phyloP scores from a whole-genome alignment of 1,284 basidiomycete genomes.

The Pseudozyma sp. region DNA sequence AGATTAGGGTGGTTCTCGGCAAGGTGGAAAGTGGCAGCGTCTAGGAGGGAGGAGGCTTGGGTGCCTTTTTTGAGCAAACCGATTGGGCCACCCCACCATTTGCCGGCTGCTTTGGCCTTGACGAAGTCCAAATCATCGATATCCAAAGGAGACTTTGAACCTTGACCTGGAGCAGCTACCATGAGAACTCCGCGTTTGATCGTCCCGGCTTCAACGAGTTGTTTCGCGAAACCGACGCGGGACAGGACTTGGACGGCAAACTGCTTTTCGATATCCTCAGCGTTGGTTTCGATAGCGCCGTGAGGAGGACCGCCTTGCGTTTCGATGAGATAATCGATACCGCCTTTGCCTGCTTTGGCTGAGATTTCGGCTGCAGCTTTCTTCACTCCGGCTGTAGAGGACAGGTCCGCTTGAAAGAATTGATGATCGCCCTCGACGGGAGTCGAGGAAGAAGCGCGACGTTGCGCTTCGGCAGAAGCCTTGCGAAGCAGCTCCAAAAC shows the following conservation, averaged over 20 bases:
- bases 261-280: slow-evolving; percentile 56
- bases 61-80: slow-evolving; percentile 40
- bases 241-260: slow-evolving; percentile 69
- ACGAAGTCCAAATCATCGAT: slow-evolving; percentile 63
- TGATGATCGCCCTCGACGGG: slow-evolving; percentile 22
- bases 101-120: slow-evolving; percentile 39
- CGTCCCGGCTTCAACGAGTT: slow-evolving; percentile 61
- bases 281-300: slow-evolving; percentile 18
- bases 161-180: slow-evolving; percentile 64
- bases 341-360: slow-evolving; percentile 48
- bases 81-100: slow-evolving; percentile 41
- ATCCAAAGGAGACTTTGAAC: slow-evolving; percentile 41
- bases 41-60: slow-evolving; percentile 44
- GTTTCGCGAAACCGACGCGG: slow-evolving; percentile 67
- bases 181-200: slow-evolving; percentile 64
- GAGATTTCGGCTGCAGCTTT: slow-evolving; percentile 53
- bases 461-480: slow-evolving; percentile 45
- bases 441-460: slow-evolving; percentile 6
- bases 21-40: slow-evolving; percentile 36
- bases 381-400: slow-evolving; percentile 56
- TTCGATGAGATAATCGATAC: slow-evolving; percentile 69
- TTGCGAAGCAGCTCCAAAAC: slow-evolving; percentile 61
- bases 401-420: slow-evolving; percentile 69
- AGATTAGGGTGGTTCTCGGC: slow-evolving; percentile 53
- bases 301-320: slow-evolving; percentile 65